Evolutionary conservation across 352 stramenopile species (phyloP).

Genomic region (Globisporangium emineosum): DNA sequence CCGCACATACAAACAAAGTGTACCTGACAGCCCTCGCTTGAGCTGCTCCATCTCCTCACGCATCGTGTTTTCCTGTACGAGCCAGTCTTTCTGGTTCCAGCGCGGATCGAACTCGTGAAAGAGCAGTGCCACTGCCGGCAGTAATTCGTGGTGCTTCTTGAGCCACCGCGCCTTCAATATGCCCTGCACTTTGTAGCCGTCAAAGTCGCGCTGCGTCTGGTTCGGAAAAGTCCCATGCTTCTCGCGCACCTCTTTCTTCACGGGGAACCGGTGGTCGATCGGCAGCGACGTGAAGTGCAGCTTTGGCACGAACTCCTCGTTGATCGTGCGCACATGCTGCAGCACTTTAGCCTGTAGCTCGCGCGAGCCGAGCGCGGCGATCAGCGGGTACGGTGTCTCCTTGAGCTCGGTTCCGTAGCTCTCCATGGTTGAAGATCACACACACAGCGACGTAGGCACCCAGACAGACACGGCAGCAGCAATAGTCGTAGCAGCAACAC

Average conservation of each 20-base stretch:
- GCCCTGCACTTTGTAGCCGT: constrained; percentile 63
- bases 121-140: constrained; percentile 76
- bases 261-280: constrained; percentile 71
- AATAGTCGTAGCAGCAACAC: neutral
- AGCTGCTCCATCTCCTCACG: constrained; percentile 77
- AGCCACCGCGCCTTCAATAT: constrained; percentile 81
- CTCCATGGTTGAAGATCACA: constrained; percentile 56
- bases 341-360: constrained; percentile 79
- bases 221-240: constrained; percentile 83
- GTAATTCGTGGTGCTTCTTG: constrained; percentile 84
- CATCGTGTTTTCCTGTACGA: constrained; percentile 59
- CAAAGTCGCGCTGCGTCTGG: constrained; percentile 81
- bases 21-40: constrained; percentile 46
- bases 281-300: constrained; percentile 71
- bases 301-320: constrained; percentile 83
- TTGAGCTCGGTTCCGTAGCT: constrained; percentile 80
- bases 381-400: constrained; percentile 84
- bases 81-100: constrained; percentile 69
- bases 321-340: constrained; percentile 57
- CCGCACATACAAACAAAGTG: neutral
- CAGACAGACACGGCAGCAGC: neutral
- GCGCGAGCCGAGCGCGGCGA: constrained; percentile 69
- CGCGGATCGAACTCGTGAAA: constrained; percentile 85
- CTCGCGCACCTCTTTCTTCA: constrained; percentile 82
- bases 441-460: neutral